Evolutionary conservation across 2,329 filamentous ascomycete genomes (phyloP).

Genomic region (Microsporum canis): DNA sequence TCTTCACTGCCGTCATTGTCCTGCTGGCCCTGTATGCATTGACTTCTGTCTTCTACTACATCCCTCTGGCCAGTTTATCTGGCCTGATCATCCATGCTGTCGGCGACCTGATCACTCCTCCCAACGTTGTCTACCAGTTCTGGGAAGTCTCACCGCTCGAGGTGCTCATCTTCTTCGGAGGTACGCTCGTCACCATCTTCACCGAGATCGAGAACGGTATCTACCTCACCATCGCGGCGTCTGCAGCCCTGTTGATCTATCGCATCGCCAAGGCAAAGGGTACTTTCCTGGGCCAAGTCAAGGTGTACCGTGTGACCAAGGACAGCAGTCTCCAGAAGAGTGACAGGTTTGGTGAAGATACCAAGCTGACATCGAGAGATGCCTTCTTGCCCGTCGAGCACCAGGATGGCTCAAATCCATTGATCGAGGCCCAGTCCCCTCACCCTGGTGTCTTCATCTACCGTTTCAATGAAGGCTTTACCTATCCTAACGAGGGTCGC

Average conservation of each 20-base stretch:
- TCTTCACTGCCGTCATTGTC: conserved; percentile 51
- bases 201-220: conserved; percentile 42
- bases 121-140: conserved; percentile 50
- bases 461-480: conserved; percentile 46
- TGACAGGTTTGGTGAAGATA: conserved; percentile 10
- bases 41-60: conserved; percentile 52
- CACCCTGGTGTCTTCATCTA: conserved; percentile 47
- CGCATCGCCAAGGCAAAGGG: conserved; percentile 40
- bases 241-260: conserved; percentile 35
- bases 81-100: conserved; percentile 58
- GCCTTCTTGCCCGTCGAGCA: conserved; percentile 41
- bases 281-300: conserved; percentile 34
- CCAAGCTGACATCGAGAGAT: conserved; percentile 23
- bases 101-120: conserved; percentile 49
- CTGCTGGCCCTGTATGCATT: conserved; percentile 52
- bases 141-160: conserved; percentile 55
- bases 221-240: conserved; percentile 39
- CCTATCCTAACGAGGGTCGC: conserved; percentile 44
- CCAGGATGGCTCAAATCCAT: conserved; percentile 43
- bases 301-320: conserved; percentile 14
- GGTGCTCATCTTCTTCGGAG: conserved; percentile 41
- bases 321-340: conserved; percentile 8
- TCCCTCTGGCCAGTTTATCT: conserved; percentile 54
- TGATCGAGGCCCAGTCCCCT: conserved; percentile 36
- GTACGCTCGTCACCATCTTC: conserved; percentile 48